Base-by-base conservation (phyloP, 2,329 filamentous ascomycete genomes). In the Ophiocordyceps australis region DNA sequence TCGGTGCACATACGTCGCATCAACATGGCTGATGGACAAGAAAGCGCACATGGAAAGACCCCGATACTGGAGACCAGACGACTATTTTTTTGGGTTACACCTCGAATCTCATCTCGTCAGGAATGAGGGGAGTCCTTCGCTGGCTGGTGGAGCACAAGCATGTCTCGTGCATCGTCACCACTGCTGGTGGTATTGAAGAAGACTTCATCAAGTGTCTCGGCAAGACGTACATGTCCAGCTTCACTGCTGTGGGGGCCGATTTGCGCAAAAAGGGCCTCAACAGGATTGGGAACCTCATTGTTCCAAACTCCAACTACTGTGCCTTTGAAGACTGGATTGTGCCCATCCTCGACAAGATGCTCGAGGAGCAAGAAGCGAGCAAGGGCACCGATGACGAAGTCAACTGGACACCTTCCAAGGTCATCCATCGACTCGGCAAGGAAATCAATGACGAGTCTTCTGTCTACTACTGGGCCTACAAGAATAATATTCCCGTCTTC, bases 21-120 rank as follows among this genome's bases (percentile, higher is more conserved):
- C n/a, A n/a, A n/a, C n/a, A n/a, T n/a, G n/a, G n/a, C n/a, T n/a
- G n/a, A n/a, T n/a, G n/a, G n/a, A n/a, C 19, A 17, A 21, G 11
- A 11, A 43, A 57, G 81, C 68, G 82, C 45, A 65, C 67, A 30
- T 95, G 81, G 75, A 63, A 64, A 33, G 78, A 93, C 46, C 70
- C 80, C 1, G 78, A 85, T 42, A 79, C 79, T 2, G 70, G 69
- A 10, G 71, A 77, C 15, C 68, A 68, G 41, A 89, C 89, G 12
- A 95, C 89, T 32, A 86, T 98, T 39, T 95, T 98, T 52, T 69
- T 98, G 7, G 89, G 89, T 30, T 98, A 94, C 56, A 98, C 89
- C 8, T 93, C 82, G 26, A 98, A 98, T 48, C 65, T 98, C 39
- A 94, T 98, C 42, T 95, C 89, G 0, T 98, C 86, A 4, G 89